Percentiles rank a stretch among this genome's conserved stretches.
Conservation (phyloP, 371 early-diverging fungal species). For the Gilbertella persicaria region DNA sequence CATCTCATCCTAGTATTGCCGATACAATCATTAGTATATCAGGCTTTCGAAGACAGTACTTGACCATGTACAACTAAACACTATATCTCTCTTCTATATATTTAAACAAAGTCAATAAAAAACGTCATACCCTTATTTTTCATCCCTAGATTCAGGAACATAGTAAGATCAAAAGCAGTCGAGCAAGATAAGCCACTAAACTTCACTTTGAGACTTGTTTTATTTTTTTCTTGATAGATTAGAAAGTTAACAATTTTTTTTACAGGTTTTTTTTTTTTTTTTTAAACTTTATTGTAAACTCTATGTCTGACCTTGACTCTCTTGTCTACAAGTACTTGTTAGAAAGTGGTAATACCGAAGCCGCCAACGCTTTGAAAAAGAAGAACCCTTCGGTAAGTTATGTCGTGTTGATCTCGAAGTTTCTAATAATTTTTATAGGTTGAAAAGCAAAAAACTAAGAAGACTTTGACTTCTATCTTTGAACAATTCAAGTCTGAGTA, state of each 20-base stretch:
- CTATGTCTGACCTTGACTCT: constrained; percentile 23
- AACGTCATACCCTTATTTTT: too few relatives aligned
- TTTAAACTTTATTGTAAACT: not conserved
- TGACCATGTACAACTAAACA: constrained; percentile 12
- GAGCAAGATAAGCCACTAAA: not conserved
- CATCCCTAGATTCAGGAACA: too few relatives aligned
- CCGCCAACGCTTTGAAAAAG: constrained; percentile 29
- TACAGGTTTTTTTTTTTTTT: not conserved
- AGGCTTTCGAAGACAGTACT: constrained; percentile 30
- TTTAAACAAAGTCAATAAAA: not conserved
- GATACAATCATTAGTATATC: constrained; percentile 30
- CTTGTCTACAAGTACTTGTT: constrained; percentile 32
- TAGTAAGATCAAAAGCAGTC: not conserved
- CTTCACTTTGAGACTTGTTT: not conserved
- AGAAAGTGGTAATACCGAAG: constrained; percentile 23
- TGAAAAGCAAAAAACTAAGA: constrained; percentile 11
- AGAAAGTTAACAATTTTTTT: too few relatives aligned
- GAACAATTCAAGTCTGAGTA: constrained; percentile 13
- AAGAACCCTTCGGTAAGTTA: constrained; percentile 26
- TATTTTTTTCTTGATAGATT: constrained; percentile 2
- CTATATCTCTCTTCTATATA: constrained; percentile 3
- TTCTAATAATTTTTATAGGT: constrained; percentile 6
- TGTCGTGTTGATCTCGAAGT: not conserved
- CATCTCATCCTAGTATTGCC: constrained; percentile 27
- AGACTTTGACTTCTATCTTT: constrained; percentile 15